Evolutionary conservation across 2,329 filamentous ascomycete species (phyloP), one percentile per base, ranked within the genome.

Genomic region (Penicillium frequentans): DNA sequence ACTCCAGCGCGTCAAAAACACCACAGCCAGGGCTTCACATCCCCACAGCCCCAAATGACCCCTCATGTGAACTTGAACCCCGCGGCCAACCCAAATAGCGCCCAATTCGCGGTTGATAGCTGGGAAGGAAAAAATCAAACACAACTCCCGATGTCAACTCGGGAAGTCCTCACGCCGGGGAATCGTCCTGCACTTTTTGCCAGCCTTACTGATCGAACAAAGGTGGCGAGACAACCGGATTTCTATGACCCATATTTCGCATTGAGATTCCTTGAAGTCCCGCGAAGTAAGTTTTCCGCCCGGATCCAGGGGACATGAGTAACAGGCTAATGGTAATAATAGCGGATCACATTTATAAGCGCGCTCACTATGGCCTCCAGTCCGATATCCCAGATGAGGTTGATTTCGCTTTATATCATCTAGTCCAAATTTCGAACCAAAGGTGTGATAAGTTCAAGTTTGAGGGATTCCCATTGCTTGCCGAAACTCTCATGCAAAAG

Each of bases 381-480:
- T 96, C 91, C 14, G 86, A 86, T 2, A 85, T 96, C 26, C 84
- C 84, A 3, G 84, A 87, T 13, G 93, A 99, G 71, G 90, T 97
- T 67, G 87, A 91, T n/a, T 98, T 96, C 75, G 93, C 92, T 0
- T 80, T 98, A 11, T 91, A 96, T 67, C 93, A 98, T 68, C 79
- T 59, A 4, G 92, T 98, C 58, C 96, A 96, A 72, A 97, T 98
- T 27, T 97, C 93, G 0, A 95, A 89, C 69, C 93, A 98, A 73
- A 86, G 93, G 44, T 93, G 93, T 46, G 95, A 98, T 72, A 96
- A 96, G 74, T 97, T 96, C 76, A 90, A 91, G 59, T 97, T 98
- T 64, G 92, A 96, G 66, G 90, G 91, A 5, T 98, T 97, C 65
- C 89, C 90, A 1, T 88, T 91, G 10, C 82, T 99, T 27, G 91